These are phyloP conservation scores for Parsonsia alboflavescens DNA, from an alignment of 257 asterid species.

Conservation along the genomic window DNA sequence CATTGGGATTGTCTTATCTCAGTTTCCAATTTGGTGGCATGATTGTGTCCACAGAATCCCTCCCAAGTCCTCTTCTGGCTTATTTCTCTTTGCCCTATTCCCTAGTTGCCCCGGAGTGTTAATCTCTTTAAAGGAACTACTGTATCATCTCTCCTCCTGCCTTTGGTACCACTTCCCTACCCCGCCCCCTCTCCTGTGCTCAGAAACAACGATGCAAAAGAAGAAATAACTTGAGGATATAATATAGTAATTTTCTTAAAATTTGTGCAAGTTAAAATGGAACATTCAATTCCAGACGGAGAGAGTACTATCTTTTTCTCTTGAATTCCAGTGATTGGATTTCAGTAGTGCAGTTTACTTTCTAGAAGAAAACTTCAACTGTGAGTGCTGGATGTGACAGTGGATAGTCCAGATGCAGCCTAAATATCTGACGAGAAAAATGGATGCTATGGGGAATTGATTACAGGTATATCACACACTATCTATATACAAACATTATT, in stretches of 20 bases:
- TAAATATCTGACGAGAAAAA: neutral
- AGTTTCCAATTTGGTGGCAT: neutral
- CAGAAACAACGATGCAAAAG: neutral
- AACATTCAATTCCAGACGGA: too few species aligned
- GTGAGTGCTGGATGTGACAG: neutral
- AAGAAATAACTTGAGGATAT: neutral
- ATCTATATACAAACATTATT: neutral
- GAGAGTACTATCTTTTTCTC: neutral
- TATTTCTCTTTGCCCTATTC: neutral
- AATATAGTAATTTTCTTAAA: too few species aligned
- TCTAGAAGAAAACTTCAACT: neutral
- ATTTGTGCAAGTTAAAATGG: too few species aligned
- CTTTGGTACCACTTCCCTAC: neutral
- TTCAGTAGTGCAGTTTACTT: neutral
- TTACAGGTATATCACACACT: neutral
- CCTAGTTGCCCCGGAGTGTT: neutral
- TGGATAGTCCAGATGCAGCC: neutral
- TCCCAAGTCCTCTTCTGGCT: neutral
- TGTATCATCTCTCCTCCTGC: neutral
- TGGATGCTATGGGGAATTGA: neutral
- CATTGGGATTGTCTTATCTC: neutral
- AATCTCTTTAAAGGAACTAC: neutral
- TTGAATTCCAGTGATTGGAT: neutral
- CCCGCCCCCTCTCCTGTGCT: neutral
- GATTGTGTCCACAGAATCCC: neutral